These are phyloP conservation scores for Mesembryanthemum crystallinum DNA, from an alignment of 148 eudicot genomes.

Conservation along the genomic window DNA sequence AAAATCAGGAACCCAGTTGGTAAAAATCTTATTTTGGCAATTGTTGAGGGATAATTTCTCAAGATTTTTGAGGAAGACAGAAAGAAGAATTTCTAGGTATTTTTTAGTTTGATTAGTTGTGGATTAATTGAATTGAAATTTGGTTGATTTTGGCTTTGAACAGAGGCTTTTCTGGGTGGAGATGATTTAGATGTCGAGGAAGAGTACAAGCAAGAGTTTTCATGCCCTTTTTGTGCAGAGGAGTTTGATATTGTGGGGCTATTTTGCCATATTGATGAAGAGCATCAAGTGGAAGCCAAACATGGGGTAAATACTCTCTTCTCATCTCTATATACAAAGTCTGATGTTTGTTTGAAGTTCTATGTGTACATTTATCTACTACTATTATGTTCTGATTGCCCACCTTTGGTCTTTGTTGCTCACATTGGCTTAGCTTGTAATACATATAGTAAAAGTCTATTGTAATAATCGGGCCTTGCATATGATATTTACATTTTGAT, in stretches of 20 bases:
- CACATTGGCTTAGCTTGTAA: background rate
- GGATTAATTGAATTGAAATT: background rate
- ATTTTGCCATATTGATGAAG: slow-evolving; percentile 91
- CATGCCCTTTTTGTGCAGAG: slow-evolving; percentile 89
- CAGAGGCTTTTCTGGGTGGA: slow-evolving; percentile 59
- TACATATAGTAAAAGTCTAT: background rate
- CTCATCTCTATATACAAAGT: background rate
- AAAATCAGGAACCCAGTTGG: background rate
- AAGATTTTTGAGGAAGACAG: background rate
- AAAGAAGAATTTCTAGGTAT: background rate
- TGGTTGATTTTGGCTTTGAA: slow-evolving; percentile 8
- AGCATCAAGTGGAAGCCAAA: slow-evolving; percentile 72
- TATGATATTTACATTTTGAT: background rate
- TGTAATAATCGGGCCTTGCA: background rate
- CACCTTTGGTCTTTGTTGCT: background rate
- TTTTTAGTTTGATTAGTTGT: background rate
- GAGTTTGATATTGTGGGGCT: slow-evolving; percentile 90
- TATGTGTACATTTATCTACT: background rate
- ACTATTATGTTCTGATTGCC: background rate
- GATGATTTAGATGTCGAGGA: slow-evolving; percentile 65
- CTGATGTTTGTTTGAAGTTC: background rate
- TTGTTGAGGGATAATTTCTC: background rate
- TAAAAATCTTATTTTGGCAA: background rate
- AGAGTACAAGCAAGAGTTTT: slow-evolving; percentile 66
- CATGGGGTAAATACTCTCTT: slow-evolving; percentile 59